Percentiles rank a stretch among this genome's conserved stretches.
Evolutionary conservation across 192 early-diverging fungal genomes (phyloP).

Genomic region (Coemansia sp.): DNA sequence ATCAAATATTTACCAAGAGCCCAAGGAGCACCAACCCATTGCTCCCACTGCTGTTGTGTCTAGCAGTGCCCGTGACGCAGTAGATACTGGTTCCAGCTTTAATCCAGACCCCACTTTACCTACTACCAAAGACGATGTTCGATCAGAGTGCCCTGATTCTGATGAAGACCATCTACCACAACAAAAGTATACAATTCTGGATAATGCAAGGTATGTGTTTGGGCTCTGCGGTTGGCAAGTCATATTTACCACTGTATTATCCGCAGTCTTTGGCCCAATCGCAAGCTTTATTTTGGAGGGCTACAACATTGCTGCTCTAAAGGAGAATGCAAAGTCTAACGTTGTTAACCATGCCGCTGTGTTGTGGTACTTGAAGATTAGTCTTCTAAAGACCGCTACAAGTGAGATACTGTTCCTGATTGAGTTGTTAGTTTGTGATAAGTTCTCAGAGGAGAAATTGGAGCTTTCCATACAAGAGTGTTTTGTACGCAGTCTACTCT

Average conservation of each 20-base stretch:
- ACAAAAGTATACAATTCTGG: neutral
- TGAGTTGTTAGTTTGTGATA: no score
- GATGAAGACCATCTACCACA: no score
- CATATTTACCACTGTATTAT: neutral
- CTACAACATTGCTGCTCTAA: slow-evolving; percentile 20
- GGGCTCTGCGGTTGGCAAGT: neutral
- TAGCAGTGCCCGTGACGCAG: neutral
- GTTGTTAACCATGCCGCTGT: neutral
- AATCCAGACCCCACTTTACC: no score
- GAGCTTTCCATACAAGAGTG: neutral
- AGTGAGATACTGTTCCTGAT: neutral
- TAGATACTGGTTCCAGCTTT: no score
- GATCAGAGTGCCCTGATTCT: no score
- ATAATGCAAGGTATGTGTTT: neutral
- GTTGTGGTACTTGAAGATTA: slow-evolving; percentile 1
- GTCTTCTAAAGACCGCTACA: neutral
- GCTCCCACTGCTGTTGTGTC: neutral
- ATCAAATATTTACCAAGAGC: neutral
- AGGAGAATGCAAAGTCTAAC: neutral
- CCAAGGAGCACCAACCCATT: neutral
- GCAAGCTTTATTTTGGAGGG: slow-evolving; percentile 26
- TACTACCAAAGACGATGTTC: no score
- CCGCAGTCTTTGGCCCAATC: neutral
- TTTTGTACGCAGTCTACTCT: neutral
- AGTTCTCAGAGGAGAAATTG: neutral